Base-by-base conservation (phyloP, 2,329 filamentous ascomycete genomes). In the Aspergillus sp. region DNA sequence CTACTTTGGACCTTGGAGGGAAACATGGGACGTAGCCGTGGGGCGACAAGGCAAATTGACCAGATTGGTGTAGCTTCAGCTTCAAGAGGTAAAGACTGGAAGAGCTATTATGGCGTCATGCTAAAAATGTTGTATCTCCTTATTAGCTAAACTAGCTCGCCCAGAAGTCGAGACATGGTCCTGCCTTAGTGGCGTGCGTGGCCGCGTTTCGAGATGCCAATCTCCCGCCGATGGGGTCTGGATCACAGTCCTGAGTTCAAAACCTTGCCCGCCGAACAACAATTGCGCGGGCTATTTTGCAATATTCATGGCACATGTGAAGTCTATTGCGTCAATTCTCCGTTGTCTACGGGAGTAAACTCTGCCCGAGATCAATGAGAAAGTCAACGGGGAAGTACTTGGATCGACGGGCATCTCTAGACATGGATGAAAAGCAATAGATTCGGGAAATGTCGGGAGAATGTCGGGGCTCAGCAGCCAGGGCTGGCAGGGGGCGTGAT, bases 181-280 rank as follows among this genome's bases (percentile, higher is more conserved):
- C 59, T 66, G 62, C 62, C 52, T 64, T 61, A 63, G 64, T 64
- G 64, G 62, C 62, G 60, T 60, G 55, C 62, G 57, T 59, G 58
- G 63, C 63, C 59, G 58, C 53, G 55, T 62, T 62, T 64, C 61
- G 63, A 62, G 63, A 66, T 56, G 62, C 55, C 63, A 62, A 66
- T 66, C 64, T 66, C 64, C 64, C 64, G 64, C 60, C 37, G 47
- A 45, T 59, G 35, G 31, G 37, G 5, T 19, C 46, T 35, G 46
- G 45, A 33, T 47, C 45, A 47, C 2, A 11, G 6, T 8, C 17
- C n/a, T 17, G 25, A 19, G 8, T 33, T 12, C 27, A 15, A 7
- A 4, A 27, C 45, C 21, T 15, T n/a, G 25, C 5, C 2, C 21
- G 23, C 15, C 31, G 19, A 27, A 27, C 9, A 40, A 15, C 7